These are phyloP conservation scores for Scutellaria minor DNA, from an alignment of 257 asterid genomes.

Conservation along the genomic window DNA sequence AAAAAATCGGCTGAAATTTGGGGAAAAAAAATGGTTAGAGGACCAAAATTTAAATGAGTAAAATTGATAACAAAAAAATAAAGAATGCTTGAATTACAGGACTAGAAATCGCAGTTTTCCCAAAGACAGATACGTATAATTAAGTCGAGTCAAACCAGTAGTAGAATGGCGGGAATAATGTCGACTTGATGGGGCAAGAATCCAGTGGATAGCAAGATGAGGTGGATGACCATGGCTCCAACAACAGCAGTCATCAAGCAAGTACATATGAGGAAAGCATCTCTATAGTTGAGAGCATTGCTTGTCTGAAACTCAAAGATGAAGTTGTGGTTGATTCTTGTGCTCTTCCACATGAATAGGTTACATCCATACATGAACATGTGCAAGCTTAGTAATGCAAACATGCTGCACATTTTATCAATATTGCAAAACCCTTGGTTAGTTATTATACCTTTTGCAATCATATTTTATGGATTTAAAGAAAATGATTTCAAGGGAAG, in stretches of 20 bases:
- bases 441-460: too few species aligned
- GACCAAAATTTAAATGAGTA: too few species aligned
- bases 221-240: conserved; percentile 77
- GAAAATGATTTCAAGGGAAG: too few species aligned
- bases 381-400: conserved; percentile 92
- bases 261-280: conserved; percentile 86
- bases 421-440: too few species aligned
- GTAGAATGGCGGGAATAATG: conserved; percentile 73
- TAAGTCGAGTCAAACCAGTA: conserved; percentile 50
- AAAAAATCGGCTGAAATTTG: too few species aligned
- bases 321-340: conserved; percentile 82
- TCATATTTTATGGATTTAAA: too few species aligned
- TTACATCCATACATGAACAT: conserved; percentile 93
- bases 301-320: conserved; percentile 77
- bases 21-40: too few species aligned
- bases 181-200: conserved; percentile 60
- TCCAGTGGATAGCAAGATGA: conserved; percentile 64
- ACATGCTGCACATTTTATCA: conserved; percentile 65
- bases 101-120: too few species aligned
- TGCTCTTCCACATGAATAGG: conserved; percentile 82
- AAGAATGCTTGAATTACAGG: too few species aligned
- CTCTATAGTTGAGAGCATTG: conserved; percentile 79
- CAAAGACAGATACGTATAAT: too few species aligned
- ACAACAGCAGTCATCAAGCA: conserved; percentile 84
- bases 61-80: too few species aligned